These are phyloP conservation scores for Protomyces arabidopsidicola DNA, from an alignment of 1,139 yeast genomes.

Conservation along the genomic window DNA sequence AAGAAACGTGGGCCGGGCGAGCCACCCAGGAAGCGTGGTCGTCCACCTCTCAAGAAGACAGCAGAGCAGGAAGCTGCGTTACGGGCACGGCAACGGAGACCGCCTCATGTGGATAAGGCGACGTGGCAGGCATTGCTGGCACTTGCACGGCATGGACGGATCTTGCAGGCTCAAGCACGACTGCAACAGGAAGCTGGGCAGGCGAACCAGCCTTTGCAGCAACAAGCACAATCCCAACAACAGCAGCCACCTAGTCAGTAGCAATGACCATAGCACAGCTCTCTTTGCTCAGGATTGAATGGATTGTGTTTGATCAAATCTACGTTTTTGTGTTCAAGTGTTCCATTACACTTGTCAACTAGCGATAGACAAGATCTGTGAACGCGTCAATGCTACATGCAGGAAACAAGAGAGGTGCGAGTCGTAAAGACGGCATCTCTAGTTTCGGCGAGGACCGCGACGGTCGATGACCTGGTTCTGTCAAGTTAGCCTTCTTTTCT, in stretches of 20 bases:
- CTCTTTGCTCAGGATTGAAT: too few relatives aligned
- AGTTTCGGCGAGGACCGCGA: conserved; percentile 1
- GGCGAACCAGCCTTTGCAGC: background rate
- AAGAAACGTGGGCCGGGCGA: background rate
- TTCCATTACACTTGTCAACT: too few relatives aligned
- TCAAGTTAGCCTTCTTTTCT: background rate
- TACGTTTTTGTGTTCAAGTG: too few relatives aligned
- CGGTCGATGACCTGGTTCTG: conserved; percentile 1
- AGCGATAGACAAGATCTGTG: too few relatives aligned
- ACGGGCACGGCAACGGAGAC: background rate
- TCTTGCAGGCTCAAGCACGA: background rate
- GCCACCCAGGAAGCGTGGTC: background rate
- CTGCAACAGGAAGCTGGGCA: background rate
- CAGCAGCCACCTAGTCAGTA: background rate
- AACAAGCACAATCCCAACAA: background rate
- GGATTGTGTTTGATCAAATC: too few relatives aligned
- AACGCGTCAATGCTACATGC: background rate
- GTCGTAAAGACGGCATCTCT: background rate
- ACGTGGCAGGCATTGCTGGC: background rate
- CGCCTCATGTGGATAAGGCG: background rate
- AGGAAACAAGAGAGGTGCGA: background rate
- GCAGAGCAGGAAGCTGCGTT: background rate
- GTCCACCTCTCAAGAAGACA: background rate
- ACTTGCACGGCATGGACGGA: background rate
- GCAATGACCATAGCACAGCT: too few relatives aligned